Conservation (phyloP, 495 filamentous ascomycete genomes). For the Neurospora sp. region DNA sequence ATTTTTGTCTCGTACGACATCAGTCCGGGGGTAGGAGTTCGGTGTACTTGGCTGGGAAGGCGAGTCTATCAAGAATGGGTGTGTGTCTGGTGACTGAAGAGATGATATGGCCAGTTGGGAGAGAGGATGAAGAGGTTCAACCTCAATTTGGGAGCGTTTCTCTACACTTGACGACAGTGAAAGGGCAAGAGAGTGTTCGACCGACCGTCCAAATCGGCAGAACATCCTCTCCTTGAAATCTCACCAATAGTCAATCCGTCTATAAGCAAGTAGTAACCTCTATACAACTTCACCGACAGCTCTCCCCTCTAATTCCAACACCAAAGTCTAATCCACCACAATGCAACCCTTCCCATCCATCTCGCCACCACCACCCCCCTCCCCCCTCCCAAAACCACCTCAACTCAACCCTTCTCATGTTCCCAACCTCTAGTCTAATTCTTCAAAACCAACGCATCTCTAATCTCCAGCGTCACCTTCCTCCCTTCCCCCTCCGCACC, state of each 20-base stretch:
- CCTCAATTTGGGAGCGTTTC: neutral
- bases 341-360: neutral
- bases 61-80: neutral
- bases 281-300: neutral
- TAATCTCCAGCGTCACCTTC: conserved; percentile 44
- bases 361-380: neutral
- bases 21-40: neutral
- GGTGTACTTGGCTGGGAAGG: neutral
- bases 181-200: neutral
- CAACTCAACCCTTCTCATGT: neutral
- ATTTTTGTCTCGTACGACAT: neutral
- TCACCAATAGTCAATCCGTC: neutral
- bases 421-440: neutral
- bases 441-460: conserved; percentile 23
- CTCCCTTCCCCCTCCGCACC: conserved; percentile 30
- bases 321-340: neutral
- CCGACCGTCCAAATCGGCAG: neutral
- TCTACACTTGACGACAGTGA: neutral
- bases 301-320: neutral
- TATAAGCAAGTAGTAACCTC: neutral
- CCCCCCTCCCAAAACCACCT: neutral
- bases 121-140: neutral
- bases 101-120: neutral
- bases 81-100: neutral
- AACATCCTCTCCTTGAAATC: neutral